Evolutionary conservation across 225 moss, liverwort and hornwort species (phyloP), one percentile per base, ranked within the genome.

Genomic region (Polytrichum commune): DNA sequence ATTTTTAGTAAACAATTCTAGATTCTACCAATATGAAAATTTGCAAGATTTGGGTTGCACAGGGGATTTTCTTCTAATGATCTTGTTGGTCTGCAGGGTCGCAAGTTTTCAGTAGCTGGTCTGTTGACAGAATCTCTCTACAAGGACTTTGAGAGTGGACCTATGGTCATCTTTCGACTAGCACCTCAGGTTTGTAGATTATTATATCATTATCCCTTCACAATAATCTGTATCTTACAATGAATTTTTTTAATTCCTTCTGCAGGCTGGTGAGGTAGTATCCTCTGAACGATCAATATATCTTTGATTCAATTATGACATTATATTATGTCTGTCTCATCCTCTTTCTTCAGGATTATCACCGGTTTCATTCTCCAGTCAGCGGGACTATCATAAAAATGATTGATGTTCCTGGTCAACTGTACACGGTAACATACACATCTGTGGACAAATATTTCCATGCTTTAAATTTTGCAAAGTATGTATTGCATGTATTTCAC

Each of bases 361-460:
- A 98, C 78, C 95, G 98, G 54, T 98, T 93, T 73, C 98, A 98
- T 76, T 63, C 86, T 60, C 98, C 95, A 29, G 90, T 95, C 29
- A 82, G 82, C 79, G 95, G 98, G 19, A 85, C 77, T 61, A 64
- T 98, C 29, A 75, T 75, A 60, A 77, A 82, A 68, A 83, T 95
- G 73, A 81, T 78, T 54, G 76, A 90, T 70, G 78, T 93, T 64
- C 69, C 91, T 7, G 98, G 98, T 55, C 74, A 84, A 69, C 85
- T 95, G 29, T 98, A 85, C 64, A 98, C 98, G 95, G 98, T 98
- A 89, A 72, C 60, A 23, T 68, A 16, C 27, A 24, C 8, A 63
- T 13, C 13, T 46, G 46, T 46, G 13, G 4, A 10, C 46, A 46
- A 13, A 13, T 46, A 46, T 46, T 46, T 46, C 46, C 13, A 46